These are phyloP conservation scores for Sanghuangporus baumii DNA, from an alignment of 1,284 basidiomycete species.

Conservation along the genomic window DNA sequence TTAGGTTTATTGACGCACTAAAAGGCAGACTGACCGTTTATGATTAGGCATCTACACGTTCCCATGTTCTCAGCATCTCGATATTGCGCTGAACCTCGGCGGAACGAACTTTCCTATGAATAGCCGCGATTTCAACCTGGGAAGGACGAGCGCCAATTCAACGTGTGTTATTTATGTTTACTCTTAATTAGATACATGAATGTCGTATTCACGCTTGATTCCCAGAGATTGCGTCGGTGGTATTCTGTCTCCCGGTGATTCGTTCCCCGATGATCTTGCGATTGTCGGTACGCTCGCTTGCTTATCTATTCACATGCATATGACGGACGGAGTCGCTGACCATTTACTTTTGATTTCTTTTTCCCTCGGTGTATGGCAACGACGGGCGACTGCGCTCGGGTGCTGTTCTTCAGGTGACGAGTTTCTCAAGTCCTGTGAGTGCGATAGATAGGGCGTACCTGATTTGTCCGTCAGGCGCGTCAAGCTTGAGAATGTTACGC, in stretches of 20 bases:
- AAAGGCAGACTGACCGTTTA: background rate
- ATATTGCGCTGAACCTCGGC: slow-evolving; percentile 48
- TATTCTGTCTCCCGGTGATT: slow-evolving; percentile 48
- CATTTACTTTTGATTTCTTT: background rate
- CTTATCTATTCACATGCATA: background rate
- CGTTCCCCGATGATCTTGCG: slow-evolving; percentile 46
- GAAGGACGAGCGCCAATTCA: slow-evolving; percentile 29
- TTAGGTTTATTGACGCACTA: background rate
- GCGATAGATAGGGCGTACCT: background rate
- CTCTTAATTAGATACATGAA: background rate
- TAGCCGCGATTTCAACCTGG: slow-evolving; percentile 64
- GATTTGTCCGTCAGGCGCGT: background rate
- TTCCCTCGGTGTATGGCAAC: slow-evolving; percentile 3
- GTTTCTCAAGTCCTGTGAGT: slow-evolving; percentile 65
- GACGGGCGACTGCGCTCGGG: background rate
- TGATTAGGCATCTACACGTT: slow-evolving; percentile 45
- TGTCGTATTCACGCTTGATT: background rate
- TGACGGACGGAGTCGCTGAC: background rate
- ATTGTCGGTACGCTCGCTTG: slow-evolving; percentile 45
- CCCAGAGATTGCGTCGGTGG: slow-evolving; percentile 59
- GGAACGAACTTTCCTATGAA: slow-evolving; percentile 46
- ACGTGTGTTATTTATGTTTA: slow-evolving; percentile 22
- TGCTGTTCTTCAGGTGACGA: slow-evolving; percentile 41
- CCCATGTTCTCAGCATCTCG: slow-evolving; percentile 37
- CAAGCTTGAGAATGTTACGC: slow-evolving; percentile 4